These are phyloP conservation scores for Neodidymelliopsis sp. DNA, from an alignment of 2,329 filamentous ascomycete genomes.

Conservation along the genomic window DNA sequence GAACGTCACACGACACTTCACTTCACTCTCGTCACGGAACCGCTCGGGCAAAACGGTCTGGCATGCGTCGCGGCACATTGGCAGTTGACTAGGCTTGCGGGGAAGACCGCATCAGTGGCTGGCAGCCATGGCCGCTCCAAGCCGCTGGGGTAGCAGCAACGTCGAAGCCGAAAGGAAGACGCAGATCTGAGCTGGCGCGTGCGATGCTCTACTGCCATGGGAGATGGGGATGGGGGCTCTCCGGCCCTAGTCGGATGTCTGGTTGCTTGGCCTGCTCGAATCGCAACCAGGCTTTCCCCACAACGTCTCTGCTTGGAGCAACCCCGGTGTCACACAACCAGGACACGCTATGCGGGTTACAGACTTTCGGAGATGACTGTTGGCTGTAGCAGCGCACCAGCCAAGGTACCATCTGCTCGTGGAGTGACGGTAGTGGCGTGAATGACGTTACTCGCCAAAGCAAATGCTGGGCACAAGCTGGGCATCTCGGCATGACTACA, in stretches of 20 bases:
- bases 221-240: slow-evolving; percentile 13
- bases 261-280: slow-evolving; percentile 26
- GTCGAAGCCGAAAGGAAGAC: slow-evolving; percentile 9
- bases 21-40: too few species aligned
- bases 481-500: slow-evolving; percentile 36
- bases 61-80: slow-evolving; percentile 11
- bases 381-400: slow-evolving; percentile 24
- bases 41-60: slow-evolving; percentile 11
- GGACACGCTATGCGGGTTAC: slow-evolving; percentile 25
- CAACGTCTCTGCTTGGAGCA: slow-evolving; percentile 24
- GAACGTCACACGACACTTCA: slow-evolving; percentile 12
- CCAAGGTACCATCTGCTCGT: slow-evolving; percentile 24
- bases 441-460: slow-evolving; percentile 30
- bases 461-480: slow-evolving; percentile 27
- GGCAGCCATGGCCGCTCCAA: slow-evolving; percentile 4
- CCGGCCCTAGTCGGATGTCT: slow-evolving; percentile 17
- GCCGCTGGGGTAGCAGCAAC: neutral
- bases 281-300: slow-evolving; percentile 28
- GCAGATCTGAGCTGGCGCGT: slow-evolving; percentile 8
- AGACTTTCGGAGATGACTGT: slow-evolving; percentile 22
- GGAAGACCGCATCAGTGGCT: slow-evolving; percentile 17
- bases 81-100: slow-evolving; percentile 16
- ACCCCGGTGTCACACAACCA: slow-evolving; percentile 27
- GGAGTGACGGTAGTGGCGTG: slow-evolving; percentile 29
- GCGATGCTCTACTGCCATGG: slow-evolving; percentile 11